phyloP scores from a whole-genome alignment of 2,329 filamentous ascomycete species.

The Helotiales sp. region DNA sequence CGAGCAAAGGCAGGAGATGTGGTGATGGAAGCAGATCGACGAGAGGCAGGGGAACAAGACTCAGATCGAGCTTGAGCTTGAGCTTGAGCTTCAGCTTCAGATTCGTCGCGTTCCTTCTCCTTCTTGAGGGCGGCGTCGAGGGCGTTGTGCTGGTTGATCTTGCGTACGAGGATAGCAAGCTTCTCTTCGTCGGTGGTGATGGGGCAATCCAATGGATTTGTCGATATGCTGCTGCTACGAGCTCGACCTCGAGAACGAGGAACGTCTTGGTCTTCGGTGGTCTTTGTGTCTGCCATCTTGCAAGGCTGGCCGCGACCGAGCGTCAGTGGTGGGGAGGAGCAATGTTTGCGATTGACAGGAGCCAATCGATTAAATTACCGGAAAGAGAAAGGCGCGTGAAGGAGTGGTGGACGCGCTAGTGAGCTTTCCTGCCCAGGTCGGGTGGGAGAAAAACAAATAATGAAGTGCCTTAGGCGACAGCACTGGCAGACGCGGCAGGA shows the following conservation, averaged over 20 bases:
- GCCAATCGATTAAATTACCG: constrained; percentile 6
- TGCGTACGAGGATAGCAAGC: not conserved
- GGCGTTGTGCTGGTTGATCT: not conserved
- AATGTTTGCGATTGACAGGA: not conserved
- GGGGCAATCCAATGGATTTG: constrained; percentile 2
- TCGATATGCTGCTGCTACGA: not conserved
- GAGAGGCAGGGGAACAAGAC: not conserved
- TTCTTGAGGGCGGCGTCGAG: not conserved
- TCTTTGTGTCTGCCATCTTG: not conserved
- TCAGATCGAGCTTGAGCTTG: not conserved
- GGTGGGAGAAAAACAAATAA: too few species aligned
- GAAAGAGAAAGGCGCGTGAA: not conserved
- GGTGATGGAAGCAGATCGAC: not conserved
- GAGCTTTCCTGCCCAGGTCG: too few species aligned
- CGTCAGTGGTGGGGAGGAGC: not conserved
- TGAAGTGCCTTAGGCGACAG: not conserved
- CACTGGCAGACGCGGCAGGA: too few species aligned
- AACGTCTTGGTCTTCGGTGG: not conserved
- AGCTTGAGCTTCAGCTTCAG: not conserved
- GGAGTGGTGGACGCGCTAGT: not conserved
- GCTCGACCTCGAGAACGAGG: not conserved
- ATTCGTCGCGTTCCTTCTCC: not conserved
- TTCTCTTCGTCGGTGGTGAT: not conserved
- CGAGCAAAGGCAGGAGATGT: not conserved
- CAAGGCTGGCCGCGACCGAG: not conserved